phyloP scores from a whole-genome alignment of 306 rosid species.

The Pyrus pyrifolia region DNA sequence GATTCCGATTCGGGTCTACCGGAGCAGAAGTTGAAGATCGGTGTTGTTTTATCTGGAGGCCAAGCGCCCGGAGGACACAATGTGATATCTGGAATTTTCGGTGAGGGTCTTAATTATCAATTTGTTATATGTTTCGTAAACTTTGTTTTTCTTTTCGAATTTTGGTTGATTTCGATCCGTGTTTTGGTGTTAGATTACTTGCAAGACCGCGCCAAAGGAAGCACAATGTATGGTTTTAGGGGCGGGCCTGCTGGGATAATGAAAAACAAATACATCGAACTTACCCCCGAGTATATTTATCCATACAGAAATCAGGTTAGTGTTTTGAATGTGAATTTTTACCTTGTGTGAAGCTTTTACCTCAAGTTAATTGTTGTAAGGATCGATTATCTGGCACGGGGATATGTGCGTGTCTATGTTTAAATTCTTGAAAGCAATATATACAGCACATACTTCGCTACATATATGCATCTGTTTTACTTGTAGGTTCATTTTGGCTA shows the following conservation, averaged over 20 bases:
- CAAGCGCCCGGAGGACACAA: constrained; percentile 99
- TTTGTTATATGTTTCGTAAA: not conserved
- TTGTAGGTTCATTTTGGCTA: not conserved
- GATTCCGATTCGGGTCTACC: constrained; percentile 20
- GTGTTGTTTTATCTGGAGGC: constrained; percentile 95
- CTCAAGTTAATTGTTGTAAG: not conserved
- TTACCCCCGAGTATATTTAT: constrained; percentile 64
- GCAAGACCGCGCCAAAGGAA: constrained; percentile 70
- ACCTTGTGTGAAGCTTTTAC: not conserved
- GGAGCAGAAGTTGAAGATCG: constrained; percentile 64
- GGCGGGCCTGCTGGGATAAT: constrained; percentile 99
- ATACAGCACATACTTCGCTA: not conserved
- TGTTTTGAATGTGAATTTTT: not conserved
- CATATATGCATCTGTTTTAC: not conserved
- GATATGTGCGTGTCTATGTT: not conserved
- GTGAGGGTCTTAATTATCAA: constrained; percentile 28
- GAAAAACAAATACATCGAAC: constrained; percentile 81
- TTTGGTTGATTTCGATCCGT: not conserved
- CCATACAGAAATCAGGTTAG: constrained; percentile 92
- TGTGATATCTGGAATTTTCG: constrained; percentile 86
- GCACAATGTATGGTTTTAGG: constrained; percentile 81
- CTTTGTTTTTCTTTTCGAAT: not conserved
- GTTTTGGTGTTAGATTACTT: constrained; percentile 56
- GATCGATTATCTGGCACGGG: not conserved
- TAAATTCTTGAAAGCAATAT: not conserved